Conservation (phyloP, 768 basidiomycete genomes). For the Kockovaella imperatae region DNA sequence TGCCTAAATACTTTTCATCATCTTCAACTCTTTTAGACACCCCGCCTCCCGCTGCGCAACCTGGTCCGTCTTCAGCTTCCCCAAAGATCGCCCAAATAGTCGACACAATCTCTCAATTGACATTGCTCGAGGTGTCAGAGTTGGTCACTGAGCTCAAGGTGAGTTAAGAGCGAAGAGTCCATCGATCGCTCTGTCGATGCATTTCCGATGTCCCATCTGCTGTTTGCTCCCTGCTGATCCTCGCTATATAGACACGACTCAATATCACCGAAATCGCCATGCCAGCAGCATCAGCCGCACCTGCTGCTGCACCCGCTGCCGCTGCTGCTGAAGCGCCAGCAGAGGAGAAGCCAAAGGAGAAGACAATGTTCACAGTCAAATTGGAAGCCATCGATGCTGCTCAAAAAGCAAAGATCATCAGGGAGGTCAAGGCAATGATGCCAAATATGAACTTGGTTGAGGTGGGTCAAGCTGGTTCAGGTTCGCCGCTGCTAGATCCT, state of each 20-base stretch:
- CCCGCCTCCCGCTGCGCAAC: constrained; percentile 4
- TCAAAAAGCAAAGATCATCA: constrained; percentile 92
- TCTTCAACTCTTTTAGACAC: neutral
- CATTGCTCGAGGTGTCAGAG: constrained; percentile 89
- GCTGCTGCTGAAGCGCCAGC: constrained; percentile 54
- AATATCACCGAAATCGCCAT: constrained; percentile 97
- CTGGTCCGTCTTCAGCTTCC: constrained; percentile 22
- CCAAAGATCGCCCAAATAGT: constrained; percentile 72
- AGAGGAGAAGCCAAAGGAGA: constrained; percentile 95
- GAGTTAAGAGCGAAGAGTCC: constrained; percentile 22
- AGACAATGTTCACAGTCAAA: constrained; percentile 92
- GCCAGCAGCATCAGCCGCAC: constrained; percentile 58
- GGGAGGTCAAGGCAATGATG: constrained; percentile 91
- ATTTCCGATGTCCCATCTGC: neutral
- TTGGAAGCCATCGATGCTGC: constrained; percentile 87
- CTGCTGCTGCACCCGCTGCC: constrained; percentile 47
- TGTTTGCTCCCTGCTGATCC: neutral
- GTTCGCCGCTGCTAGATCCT: neutral
- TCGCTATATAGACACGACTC: constrained; percentile 55
- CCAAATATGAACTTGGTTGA: constrained; percentile 96
- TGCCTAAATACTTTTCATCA: constrained; percentile 13
- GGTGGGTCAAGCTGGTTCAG: constrained; percentile 52
- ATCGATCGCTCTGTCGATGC: constrained; percentile 2
- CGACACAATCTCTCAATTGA: constrained; percentile 80
- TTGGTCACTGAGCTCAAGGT: constrained; percentile 88